Evolutionary conservation across 768 basidiomycete species (phyloP).

Genomic region (Mycena galopus): DNA sequence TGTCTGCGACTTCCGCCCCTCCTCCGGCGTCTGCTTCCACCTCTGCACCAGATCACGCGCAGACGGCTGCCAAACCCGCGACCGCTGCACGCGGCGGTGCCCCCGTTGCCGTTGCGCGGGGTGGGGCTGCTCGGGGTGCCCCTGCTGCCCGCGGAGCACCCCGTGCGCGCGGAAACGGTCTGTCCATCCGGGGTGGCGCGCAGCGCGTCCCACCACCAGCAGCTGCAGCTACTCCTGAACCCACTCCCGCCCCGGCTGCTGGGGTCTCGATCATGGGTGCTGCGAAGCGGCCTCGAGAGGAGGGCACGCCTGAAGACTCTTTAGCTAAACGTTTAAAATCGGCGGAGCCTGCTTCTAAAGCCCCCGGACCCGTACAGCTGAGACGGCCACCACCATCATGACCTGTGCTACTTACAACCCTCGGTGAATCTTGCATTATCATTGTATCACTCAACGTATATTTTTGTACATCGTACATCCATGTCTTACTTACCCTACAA

Average conservation of each 20-base stretch:
- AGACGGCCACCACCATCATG: constrained; percentile 45
- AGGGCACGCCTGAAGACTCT: constrained; percentile 65
- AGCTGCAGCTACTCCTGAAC: constrained; percentile 35
- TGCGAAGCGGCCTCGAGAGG: constrained; percentile 77
- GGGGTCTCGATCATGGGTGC: constrained; percentile 74
- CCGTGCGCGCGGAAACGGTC: constrained; percentile 45
- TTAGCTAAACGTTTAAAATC: constrained; percentile 78
- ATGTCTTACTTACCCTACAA: neutral
- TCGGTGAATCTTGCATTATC: constrained; percentile 14
- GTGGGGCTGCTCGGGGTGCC: constrained; percentile 40
- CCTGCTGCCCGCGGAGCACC: constrained; percentile 30
- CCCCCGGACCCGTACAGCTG: constrained; percentile 51
- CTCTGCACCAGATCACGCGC: constrained; percentile 10
- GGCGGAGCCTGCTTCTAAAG: constrained; percentile 50
- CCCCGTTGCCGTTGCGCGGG: constrained; percentile 31
- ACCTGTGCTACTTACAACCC: constrained; percentile 1
- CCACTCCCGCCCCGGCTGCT: constrained; percentile 48
- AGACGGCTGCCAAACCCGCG: constrained; percentile 38
- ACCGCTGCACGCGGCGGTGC: constrained; percentile 8
- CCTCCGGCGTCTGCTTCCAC: constrained; percentile 36
- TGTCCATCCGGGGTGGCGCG: constrained; percentile 49
- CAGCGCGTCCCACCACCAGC: constrained; percentile 12
- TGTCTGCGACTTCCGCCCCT: constrained; percentile 27
- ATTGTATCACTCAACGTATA: constrained; percentile 22
- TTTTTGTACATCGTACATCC: constrained; percentile 7